Base-by-base conservation (phyloP, 2,329 filamentous ascomycete genomes). In the Calcarisporium arbuscula region DNA sequence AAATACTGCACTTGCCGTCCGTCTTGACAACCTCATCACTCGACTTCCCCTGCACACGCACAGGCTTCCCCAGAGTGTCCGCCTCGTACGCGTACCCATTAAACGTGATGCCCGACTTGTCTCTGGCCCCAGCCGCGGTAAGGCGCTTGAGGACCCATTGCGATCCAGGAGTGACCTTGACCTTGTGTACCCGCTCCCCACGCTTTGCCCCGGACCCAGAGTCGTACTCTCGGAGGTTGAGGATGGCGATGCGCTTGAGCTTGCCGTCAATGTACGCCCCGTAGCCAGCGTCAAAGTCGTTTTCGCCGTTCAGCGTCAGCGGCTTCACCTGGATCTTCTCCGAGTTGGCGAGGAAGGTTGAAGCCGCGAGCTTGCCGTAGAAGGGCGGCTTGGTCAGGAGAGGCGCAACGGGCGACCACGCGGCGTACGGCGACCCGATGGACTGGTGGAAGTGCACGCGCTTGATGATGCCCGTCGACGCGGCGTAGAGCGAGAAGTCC, bases 391-490 rank as follows among this genome's bases (percentile, higher is more conserved):
- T 42, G 9, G 47, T 49, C 19, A 28, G 29, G 17, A 30, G 35
- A 15, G 30, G 28, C 8, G 33, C 28, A 5, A 38, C 27, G 7
- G 46, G 43, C 10, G 34, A 30, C 47, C 47, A 50, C 7, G 45
- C 43, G 15, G 47, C 40, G 30, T 51, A 50, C 32, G 48, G 42
- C n/a, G 42, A 43, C 22, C 42, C 38, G 7, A 43, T 32, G 9
- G 40, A 32, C 32, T 47, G 53, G 51, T 70, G 67, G 55, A 70
- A 70, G 45, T 65, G 66, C 1, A 56, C 45, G 6, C 42, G 44
- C 49, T 54, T 55, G 29, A 46, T 41, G 16, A 62, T 47, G 14
- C 56, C 57, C 22, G 61, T 39, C 18, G 51, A 46, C 2, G 59
- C 58, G 26, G 53, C 58, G 32, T 48, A 44, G 19, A 62, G 52